Conservation (phyloP, 805 yeast species). For the Brettanomyces naardenensis region DNA sequence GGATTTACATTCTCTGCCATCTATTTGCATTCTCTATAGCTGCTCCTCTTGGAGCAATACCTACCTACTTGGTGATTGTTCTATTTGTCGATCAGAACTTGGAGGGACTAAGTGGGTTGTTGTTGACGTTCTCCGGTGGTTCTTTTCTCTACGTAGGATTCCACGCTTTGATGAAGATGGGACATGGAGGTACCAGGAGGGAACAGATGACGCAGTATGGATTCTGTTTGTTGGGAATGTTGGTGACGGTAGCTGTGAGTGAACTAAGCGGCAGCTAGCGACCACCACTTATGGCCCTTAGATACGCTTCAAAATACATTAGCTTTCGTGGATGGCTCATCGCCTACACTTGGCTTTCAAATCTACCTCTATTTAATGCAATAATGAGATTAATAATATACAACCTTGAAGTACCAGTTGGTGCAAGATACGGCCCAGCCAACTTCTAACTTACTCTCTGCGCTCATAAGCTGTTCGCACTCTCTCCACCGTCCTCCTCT, state of each 20-base stretch:
- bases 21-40: slow-evolving; percentile 44
- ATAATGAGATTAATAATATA: too few relatives aligned
- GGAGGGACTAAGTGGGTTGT: slow-evolving; percentile 35
- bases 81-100: slow-evolving; percentile 14
- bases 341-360: too few relatives aligned
- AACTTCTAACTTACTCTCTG: too few relatives aligned
- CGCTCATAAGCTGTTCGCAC: too few relatives aligned
- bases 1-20: slow-evolving; percentile 33
- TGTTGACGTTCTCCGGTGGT: slow-evolving; percentile 62
- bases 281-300: too few relatives aligned
- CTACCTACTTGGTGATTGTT: slow-evolving; percentile 30
- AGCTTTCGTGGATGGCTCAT: too few relatives aligned
- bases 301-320: too few relatives aligned
- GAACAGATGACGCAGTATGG: neutral
- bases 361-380: too few relatives aligned
- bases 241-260: slow-evolving; percentile 23
- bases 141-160: slow-evolving; percentile 65
- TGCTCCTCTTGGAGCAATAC: slow-evolving; percentile 55
- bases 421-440: too few relatives aligned
- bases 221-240: slow-evolving; percentile 23
- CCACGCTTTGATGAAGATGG: slow-evolving; percentile 38
- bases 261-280: too few relatives aligned
- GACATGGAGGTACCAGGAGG: neutral
- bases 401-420: too few relatives aligned
- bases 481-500: slow-evolving; percentile 18